Percentiles rank a stretch among this genome's conserved stretches.
Conservation (phyloP, 2,329 filamentous ascomycete genomes). For the Geosmithia morbida region DNA sequence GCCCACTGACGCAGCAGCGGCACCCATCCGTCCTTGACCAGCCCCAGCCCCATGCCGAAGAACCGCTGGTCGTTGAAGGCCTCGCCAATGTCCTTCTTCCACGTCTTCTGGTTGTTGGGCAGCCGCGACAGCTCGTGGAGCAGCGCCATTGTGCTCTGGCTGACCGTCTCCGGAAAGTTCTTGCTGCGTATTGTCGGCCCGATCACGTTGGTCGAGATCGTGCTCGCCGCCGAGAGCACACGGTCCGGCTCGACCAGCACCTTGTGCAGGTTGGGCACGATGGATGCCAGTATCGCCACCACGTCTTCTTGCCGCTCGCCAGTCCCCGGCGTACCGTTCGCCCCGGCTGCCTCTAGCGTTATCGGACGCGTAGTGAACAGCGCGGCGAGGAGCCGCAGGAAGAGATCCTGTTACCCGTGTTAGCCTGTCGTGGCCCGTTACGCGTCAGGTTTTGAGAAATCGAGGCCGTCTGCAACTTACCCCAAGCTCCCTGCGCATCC, state of each 20-base stretch:
- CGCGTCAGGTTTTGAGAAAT: neutral
- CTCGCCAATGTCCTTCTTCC: slow-evolving; percentile 86
- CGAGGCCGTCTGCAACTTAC: slow-evolving; percentile 34
- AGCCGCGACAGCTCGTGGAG: slow-evolving; percentile 66
- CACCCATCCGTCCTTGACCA: slow-evolving; percentile 67
- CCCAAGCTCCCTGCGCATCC: slow-evolving; percentile 79
- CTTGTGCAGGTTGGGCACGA: slow-evolving; percentile 67
- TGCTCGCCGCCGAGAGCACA: slow-evolving; percentile 60
- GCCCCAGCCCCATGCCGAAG: slow-evolving; percentile 52
- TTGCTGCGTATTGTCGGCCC: slow-evolving; percentile 72
- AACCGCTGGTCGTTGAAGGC: slow-evolving; percentile 84
- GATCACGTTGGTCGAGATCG: slow-evolving; percentile 73
- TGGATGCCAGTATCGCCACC: slow-evolving; percentile 61
- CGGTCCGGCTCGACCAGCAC: slow-evolving; percentile 79
- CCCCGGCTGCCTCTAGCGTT: slow-evolving; percentile 36
- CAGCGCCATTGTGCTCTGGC: slow-evolving; percentile 54
- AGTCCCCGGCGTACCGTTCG: slow-evolving; percentile 17
- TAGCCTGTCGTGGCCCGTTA: neutral
- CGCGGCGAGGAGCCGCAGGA: slow-evolving; percentile 76
- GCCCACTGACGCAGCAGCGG: slow-evolving; percentile 74
- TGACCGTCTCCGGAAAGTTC: slow-evolving; percentile 74
- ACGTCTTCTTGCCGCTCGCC: slow-evolving; percentile 55
- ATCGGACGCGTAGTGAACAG: slow-evolving; percentile 83
- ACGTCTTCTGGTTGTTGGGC: slow-evolving; percentile 69
- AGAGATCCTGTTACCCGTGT: slow-evolving; percentile 52